Evolutionary conservation across 192 early-diverging fungal species (phyloP).

Genomic region (Backusella australiensis): DNA sequence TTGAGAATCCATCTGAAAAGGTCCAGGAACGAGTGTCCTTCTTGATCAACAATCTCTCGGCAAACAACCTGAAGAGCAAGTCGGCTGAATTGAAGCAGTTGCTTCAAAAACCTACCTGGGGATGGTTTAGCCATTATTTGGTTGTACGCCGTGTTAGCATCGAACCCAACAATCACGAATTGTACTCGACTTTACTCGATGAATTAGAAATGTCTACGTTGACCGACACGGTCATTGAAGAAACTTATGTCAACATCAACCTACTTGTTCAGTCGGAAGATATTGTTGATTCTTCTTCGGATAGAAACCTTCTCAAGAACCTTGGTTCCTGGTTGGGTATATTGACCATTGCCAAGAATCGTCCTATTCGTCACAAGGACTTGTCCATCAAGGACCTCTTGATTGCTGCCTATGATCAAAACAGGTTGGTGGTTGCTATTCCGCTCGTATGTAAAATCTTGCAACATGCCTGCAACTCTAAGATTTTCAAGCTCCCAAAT

Average conservation of each 20-base stretch:
- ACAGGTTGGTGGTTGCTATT: slow-evolving; percentile 89
- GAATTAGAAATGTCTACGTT: slow-evolving; percentile 63
- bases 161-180: slow-evolving; percentile 93
- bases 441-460: slow-evolving; percentile 97
- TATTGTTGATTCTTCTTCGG: slow-evolving; percentile 79
- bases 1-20: slow-evolving; percentile 17
- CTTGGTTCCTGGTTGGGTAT: slow-evolving; percentile 95
- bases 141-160: slow-evolving; percentile 92
- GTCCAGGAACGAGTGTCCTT: slow-evolving; percentile 93
- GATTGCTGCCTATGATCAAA: slow-evolving; percentile 85
- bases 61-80: slow-evolving; percentile 81
- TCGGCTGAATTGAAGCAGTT: slow-evolving; percentile 73
- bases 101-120: slow-evolving; percentile 56
- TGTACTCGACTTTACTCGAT: slow-evolving; percentile 85
- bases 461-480: slow-evolving; percentile 81
- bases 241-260: slow-evolving; percentile 85
- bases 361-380: slow-evolving; percentile 93
- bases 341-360: slow-evolving; percentile 87
- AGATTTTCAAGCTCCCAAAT: slow-evolving; percentile 92
- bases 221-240: slow-evolving; percentile 72
- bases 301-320: slow-evolving; percentile 89
- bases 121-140: slow-evolving; percentile 95
- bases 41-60: slow-evolving; percentile 93
- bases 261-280: slow-evolving; percentile 88
- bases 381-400: slow-evolving; percentile 93